Conservation (phyloP, 2,329 filamentous ascomycete species). For the Penicillium frequentans region DNA sequence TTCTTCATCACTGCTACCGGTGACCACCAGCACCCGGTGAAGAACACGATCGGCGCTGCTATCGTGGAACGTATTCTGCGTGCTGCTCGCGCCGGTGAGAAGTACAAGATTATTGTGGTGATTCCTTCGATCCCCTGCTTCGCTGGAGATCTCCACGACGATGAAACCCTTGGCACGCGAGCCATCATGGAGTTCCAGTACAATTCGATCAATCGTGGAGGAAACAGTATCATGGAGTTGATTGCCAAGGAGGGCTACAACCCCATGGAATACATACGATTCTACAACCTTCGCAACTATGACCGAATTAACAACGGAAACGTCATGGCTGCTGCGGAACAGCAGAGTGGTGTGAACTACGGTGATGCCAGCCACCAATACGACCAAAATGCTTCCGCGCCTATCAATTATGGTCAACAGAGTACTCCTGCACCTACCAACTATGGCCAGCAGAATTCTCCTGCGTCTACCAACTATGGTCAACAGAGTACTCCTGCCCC, state of each 20-base stretch:
- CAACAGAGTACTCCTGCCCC: slow-evolving; percentile 35
- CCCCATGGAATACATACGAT: slow-evolving; percentile 79
- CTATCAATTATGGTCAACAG: slow-evolving; percentile 44
- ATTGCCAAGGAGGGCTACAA: slow-evolving; percentile 75
- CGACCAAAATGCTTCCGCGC: slow-evolving; percentile 47
- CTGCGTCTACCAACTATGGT: slow-evolving; percentile 36
- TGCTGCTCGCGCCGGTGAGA: slow-evolving; percentile 77
- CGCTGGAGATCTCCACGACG: slow-evolving; percentile 81
- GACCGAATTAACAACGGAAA: slow-evolving; percentile 71
- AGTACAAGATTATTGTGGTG: slow-evolving; percentile 85
- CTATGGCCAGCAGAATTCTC: slow-evolving; percentile 49
- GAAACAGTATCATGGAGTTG: slow-evolving; percentile 84
- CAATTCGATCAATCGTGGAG: slow-evolving; percentile 89
- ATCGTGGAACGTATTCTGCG: slow-evolving; percentile 88
- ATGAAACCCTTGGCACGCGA: slow-evolving; percentile 79
- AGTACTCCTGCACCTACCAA: slow-evolving; percentile 11
- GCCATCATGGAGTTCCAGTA: slow-evolving; percentile 99
- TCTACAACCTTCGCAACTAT: slow-evolving; percentile 93
- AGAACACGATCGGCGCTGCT: slow-evolving; percentile 85
- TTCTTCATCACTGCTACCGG: slow-evolving; percentile 97
- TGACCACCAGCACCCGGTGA: slow-evolving; percentile 77
- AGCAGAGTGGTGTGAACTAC: slow-evolving; percentile 46
- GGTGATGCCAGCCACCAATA: slow-evolving; percentile 46
- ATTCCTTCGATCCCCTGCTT: slow-evolving; percentile 94
- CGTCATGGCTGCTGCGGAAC: slow-evolving; percentile 38